Base-by-base conservation (phyloP, 106 monocot genomes). In the Iris macrosiphon region DNA sequence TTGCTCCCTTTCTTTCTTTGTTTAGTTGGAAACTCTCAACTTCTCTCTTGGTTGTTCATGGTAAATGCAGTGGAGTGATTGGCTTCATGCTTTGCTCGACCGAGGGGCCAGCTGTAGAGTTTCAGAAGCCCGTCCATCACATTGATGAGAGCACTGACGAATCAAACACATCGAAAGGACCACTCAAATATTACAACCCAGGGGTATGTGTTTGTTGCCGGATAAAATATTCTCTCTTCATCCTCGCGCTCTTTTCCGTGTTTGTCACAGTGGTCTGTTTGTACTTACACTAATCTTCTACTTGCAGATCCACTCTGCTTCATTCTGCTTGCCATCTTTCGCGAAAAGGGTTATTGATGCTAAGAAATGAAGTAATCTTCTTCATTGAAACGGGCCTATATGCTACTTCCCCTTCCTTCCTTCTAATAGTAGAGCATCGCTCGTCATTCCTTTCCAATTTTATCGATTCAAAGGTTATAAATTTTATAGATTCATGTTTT, bases 21-120 rank as follows among this genome's bases (percentile, higher is more conserved):
- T n/a, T n/a, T n/a, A n/a, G n/a, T n/a, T n/a, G n/a, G 37, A 37
- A 37, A 12, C 5, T 12, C 5, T 37, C 37, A 12, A 7, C 12
- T 12, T 37, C 12, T 5, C 5, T 37, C 37, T 7, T 37, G 5
- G 5, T 37, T 15, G 48, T 28, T 46, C 23, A 22, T 46, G 20
- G 27, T 40, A 17, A 7, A 65, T 72, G 62, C 76, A 95, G 94
- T 65, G 94, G 94, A 17, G 89, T 95, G 3, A 95, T 95, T 31
- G 94, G 94, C 44, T 95, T 95, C 73, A 95, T 95, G 94, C 76
- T 95, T 66, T 95, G 94, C 73, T 95, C 94, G 16, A 95, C 94
- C 13, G 89, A 85, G 56, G 94, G 94, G 0, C 94, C 85, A 11
- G 12, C 53, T 2, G 85, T 95, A 13, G 71, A 95, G 52, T 89